Conservation (phyloP, 148 eudicot genomes). For the Rhododendron henanense region DNA sequence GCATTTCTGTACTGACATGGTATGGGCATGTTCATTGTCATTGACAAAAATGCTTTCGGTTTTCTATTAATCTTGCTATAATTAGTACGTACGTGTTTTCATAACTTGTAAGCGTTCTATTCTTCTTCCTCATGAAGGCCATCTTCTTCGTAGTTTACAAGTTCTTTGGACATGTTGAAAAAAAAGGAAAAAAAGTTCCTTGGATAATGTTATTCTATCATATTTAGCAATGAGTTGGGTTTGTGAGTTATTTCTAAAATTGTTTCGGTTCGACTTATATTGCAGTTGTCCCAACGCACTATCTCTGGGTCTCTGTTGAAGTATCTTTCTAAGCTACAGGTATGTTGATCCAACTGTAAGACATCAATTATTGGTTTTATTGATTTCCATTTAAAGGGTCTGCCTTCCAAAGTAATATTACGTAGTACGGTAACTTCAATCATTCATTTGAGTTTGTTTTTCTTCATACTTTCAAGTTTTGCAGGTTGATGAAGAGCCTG, state of each 20-base stretch:
- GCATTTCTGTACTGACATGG: background rate
- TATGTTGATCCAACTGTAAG: too few relatives aligned
- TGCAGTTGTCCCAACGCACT: slow-evolving; percentile 46
- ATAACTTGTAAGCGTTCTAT: background rate
- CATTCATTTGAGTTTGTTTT: too few relatives aligned
- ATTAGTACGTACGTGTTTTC: background rate
- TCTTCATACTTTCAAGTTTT: too few relatives aligned
- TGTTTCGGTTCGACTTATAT: slow-evolving; percentile 5
- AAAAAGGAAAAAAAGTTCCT: background rate
- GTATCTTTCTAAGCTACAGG: too few relatives aligned
- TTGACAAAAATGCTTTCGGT: background rate
- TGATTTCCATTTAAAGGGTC: too few relatives aligned
- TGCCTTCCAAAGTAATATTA: too few relatives aligned
- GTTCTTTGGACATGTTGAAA: background rate
- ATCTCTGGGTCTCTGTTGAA: too few relatives aligned
- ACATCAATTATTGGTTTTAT: too few relatives aligned
- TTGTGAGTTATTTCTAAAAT: background rate
- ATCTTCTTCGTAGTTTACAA: background rate
- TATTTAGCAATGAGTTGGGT: background rate
- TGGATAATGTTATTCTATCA: background rate
- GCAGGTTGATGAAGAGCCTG: too few relatives aligned
- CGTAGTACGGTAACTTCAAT: too few relatives aligned
- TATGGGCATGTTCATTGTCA: background rate
- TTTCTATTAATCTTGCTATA: background rate
- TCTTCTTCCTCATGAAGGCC: background rate